These are phyloP conservation scores for Jasminum sambac DNA, from an alignment of 257 asterid species.

Conservation along the genomic window DNA sequence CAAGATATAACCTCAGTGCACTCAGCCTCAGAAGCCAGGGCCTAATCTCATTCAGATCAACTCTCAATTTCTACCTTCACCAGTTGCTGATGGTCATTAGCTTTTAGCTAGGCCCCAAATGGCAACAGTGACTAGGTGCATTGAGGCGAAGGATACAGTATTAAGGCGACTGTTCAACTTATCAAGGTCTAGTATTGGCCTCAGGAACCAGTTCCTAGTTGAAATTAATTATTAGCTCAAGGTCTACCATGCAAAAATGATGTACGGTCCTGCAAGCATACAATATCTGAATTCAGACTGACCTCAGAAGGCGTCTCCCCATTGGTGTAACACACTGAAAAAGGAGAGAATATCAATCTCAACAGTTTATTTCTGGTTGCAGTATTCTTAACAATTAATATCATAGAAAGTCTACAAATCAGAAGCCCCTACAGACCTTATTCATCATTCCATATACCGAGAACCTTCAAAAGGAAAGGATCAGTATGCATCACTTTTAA, in stretches of 20 bases:
- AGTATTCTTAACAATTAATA: slow-evolving; percentile 26
- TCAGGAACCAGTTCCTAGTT: slow-evolving; percentile 90
- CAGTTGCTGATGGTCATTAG: not conserved
- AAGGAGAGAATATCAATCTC: slow-evolving; percentile 35
- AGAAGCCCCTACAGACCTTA: slow-evolving; percentile 57
- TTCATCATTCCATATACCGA: slow-evolving; percentile 98
- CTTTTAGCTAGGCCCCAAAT: slow-evolving; percentile 7
- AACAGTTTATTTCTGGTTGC: slow-evolving; percentile 13
- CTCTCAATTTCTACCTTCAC: slow-evolving; percentile 18
- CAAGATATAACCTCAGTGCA: slow-evolving; percentile 14
- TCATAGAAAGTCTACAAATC: slow-evolving; percentile 21
- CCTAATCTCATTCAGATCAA: slow-evolving; percentile 14
- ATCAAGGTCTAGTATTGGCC: slow-evolving; percentile 89
- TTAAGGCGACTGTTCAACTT: slow-evolving; percentile 81
- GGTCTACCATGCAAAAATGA: slow-evolving; percentile 29
- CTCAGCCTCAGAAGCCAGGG: not conserved
- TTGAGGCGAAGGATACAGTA: slow-evolving; percentile 71
- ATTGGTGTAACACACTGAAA: slow-evolving; percentile 95
- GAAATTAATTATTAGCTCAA: slow-evolving; percentile 35
- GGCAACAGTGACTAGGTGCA: slow-evolving; percentile 1
- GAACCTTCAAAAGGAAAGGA: slow-evolving; percentile 61
- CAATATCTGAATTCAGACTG: slow-evolving; percentile 23
- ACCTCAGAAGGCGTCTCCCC: slow-evolving; percentile 96
- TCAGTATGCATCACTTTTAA: slow-evolving; percentile 31
- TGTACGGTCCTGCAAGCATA: slow-evolving; percentile 18